These are phyloP conservation scores for Sporisorium graminicola DNA, from an alignment of 1,284 basidiomycete genomes.

Conservation along the genomic window DNA sequence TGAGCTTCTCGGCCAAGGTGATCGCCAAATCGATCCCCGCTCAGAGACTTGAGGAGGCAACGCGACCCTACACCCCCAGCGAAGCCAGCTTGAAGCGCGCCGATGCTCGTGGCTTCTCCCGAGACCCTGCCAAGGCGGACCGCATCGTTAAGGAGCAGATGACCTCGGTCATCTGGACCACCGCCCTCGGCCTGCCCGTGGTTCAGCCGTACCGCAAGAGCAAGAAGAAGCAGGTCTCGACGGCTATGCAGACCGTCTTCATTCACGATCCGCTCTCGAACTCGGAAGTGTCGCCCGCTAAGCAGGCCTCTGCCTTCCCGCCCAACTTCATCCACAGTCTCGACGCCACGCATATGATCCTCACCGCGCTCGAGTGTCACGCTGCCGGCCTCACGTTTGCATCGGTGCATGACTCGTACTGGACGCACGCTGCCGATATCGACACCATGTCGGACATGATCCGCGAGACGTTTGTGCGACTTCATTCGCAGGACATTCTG, in stretches of 20 bases:
- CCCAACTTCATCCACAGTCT: constrained; percentile 98
- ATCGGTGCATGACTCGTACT: constrained; percentile 98
- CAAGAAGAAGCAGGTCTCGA: constrained; percentile 80
- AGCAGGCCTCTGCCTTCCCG: constrained; percentile 96
- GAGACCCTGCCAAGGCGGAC: constrained; percentile 47
- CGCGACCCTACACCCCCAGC: constrained; percentile 43
- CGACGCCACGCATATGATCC: constrained; percentile 98
- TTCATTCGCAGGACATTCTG: constrained; percentile 89
- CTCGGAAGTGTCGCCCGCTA: constrained; percentile 83
- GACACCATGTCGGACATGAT: constrained; percentile 91
- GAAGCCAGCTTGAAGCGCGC: constrained; percentile 22
- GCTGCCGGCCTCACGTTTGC: constrained; percentile 78
- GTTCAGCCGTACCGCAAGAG: constrained; percentile 94
- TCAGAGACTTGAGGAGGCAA: constrained; percentile 77
- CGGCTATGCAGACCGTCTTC: constrained; percentile 89
- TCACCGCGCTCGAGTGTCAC: constrained; percentile 87
- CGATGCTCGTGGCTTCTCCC: constrained; percentile 36
- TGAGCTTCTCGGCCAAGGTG: constrained; percentile 83
- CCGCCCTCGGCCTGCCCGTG: constrained; percentile 90
- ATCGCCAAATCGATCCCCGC: constrained; percentile 89
- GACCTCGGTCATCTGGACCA: constrained; percentile 97
- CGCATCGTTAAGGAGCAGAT: constrained; percentile 80
- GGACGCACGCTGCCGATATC: constrained; percentile 92
- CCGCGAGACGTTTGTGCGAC: constrained; percentile 90
- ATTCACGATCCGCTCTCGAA: constrained; percentile 88